Evolutionary conservation across 2,329 filamentous ascomycete genomes (phyloP), one percentile per base, ranked within the genome.

Genomic region (Phialophora chinensis): DNA sequence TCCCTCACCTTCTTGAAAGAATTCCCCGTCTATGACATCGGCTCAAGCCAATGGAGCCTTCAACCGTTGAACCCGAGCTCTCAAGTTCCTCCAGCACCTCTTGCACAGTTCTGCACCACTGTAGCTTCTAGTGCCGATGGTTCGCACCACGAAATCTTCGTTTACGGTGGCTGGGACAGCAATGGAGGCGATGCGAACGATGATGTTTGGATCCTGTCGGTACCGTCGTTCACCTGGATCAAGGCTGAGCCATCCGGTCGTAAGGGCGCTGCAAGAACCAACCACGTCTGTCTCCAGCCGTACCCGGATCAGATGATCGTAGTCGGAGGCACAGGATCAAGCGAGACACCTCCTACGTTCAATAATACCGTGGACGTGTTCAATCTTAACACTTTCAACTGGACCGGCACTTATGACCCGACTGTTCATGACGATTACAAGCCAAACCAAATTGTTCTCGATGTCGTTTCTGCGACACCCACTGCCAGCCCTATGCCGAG

Each of bases 291-390:
- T 63, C 64, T 76, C 14, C 75, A 74, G 66, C 68, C 74, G 1
- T 78, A 86, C 74, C 87, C 88, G 0, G 79, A 84, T 27, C 73
- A 79, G 66, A 79, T 80, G 77, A 70, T 79, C 35, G 75, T 77
- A 17, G 62, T 79, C 23, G 78, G 78, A 4, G 78, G 78, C 1
- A 63, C 66, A n/a, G 38, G n/a, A 12, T 38, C 8, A 12, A 33
- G 31, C 23, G 63, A 29, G 20, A 14, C 3, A 23, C 60, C 56
- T 23, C 29, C 31, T 1, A 29, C 56, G 17, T 33, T 27, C 35
- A 60, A 59, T 44, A 56, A 50, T 29, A 54, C 38, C 20, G 77
- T 91, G 35, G 82, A 87, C 82, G 84, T 77, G 2, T 77, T 76
- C 66, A 76, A 77, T 65, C 65, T 78, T 27, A 78, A 77, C 65